Conservation (phyloP, 257 asterid genomes). For the Plantago ovata region DNA sequence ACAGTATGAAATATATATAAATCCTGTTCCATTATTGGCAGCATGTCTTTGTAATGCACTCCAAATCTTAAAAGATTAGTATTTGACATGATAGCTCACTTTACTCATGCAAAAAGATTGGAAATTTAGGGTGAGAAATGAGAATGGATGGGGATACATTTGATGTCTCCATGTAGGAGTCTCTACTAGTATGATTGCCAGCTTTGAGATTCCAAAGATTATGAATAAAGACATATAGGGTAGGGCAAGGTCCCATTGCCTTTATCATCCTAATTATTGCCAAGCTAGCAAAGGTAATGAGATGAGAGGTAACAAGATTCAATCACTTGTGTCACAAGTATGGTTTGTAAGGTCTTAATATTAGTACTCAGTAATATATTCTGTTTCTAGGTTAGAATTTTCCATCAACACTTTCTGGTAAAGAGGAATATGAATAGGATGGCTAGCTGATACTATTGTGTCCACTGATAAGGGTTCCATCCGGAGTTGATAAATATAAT, state of each 20-base stretch:
- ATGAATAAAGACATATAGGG: slow-evolving; percentile 37
- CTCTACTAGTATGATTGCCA: slow-evolving; percentile 36
- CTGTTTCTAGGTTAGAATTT: too few species aligned
- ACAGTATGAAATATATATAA: background rate
- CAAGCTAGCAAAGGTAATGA: too few species aligned
- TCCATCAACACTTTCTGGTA: too few species aligned
- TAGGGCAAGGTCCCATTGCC: slow-evolving; percentile 47
- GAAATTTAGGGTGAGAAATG: slow-evolving; percentile 18
- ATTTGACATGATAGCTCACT: slow-evolving; percentile 45
- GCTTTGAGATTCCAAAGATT: slow-evolving; percentile 36
- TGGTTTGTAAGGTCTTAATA: too few species aligned
- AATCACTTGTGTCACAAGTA: too few species aligned
- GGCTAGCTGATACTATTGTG: too few species aligned
- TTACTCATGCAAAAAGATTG: slow-evolving; percentile 40
- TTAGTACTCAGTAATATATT: too few species aligned
- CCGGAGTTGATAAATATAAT: too few species aligned
- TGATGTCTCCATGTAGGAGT: slow-evolving; percentile 65
- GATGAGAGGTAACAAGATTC: too few species aligned
- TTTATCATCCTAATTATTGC: background rate
- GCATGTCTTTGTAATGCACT: slow-evolving; percentile 8
- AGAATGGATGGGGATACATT: slow-evolving; percentile 33
- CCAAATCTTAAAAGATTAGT: slow-evolving; percentile 14
- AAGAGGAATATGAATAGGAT: too few species aligned
- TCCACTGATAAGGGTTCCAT: too few species aligned
- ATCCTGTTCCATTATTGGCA: slow-evolving; percentile 4